Evolutionary conservation across 257 asterid species (phyloP).

Genomic region (Jaltomata sinuosa): DNA sequence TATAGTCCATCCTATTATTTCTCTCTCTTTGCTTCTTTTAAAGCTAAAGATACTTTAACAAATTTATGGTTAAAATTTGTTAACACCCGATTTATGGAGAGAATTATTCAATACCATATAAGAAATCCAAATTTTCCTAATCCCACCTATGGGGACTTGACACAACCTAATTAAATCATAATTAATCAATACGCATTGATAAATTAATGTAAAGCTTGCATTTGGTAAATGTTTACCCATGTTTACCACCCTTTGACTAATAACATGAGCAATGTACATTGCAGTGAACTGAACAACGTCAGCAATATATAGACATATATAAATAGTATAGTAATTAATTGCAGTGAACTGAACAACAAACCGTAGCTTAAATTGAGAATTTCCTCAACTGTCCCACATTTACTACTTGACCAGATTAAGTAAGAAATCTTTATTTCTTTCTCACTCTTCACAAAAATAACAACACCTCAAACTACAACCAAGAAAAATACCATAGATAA

Average conservation of each 20-base stretch:
- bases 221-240: too few species aligned
- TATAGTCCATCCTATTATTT: background rate
- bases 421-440: background rate
- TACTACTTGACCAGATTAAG: background rate
- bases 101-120: too few species aligned
- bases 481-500: background rate
- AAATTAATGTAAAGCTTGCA: too few species aligned
- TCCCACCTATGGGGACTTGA: too few species aligned
- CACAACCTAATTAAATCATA: too few species aligned
- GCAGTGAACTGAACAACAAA: background rate
- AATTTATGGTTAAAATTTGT: too few species aligned
- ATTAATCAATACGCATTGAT: too few species aligned
- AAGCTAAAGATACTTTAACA: background rate
- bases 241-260: too few species aligned
- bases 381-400: background rate
- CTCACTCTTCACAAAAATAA: background rate
- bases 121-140: too few species aligned
- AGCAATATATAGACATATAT: background rate
- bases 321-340: background rate
- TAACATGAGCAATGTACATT: background rate
- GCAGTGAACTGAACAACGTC: background rate
- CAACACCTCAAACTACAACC: background rate
- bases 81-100: too few species aligned
- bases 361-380: background rate
- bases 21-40: background rate